Evolutionary conservation across 2,329 filamentous ascomycete species (phyloP).

Genomic region (Fusarium concolor): DNA sequence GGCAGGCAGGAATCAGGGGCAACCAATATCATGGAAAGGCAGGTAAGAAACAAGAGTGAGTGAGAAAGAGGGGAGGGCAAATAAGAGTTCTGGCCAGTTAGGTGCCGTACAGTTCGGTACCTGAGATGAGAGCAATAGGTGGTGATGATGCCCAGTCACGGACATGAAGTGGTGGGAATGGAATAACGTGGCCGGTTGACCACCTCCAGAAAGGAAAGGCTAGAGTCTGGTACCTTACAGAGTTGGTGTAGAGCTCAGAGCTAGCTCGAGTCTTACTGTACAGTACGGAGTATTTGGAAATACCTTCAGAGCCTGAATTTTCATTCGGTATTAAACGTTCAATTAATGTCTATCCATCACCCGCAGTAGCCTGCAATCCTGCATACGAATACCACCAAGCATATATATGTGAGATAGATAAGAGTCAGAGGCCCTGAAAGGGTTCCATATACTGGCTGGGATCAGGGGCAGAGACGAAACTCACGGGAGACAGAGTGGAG

Average conservation of each 20-base stretch:
- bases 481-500: conserved; percentile 20
- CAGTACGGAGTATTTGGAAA: background rate
- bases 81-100: conserved; percentile 2
- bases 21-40: background rate
- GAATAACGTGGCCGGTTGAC: conserved; percentile 30
- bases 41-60: conserved; percentile 18
- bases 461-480: conserved; percentile 39
- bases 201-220: background rate
- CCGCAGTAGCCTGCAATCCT: background rate
- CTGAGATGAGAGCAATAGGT: conserved; percentile 16
- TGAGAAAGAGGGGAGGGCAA: conserved; percentile 4
- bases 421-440: conserved; percentile 21
- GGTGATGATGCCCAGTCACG: conserved; percentile 19
- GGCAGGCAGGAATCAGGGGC: background rate
- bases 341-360: background rate
- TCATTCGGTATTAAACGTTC: background rate
- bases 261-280: conserved; percentile 7
- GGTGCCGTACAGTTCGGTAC: conserved; percentile 16
- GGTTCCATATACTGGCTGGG: conserved; percentile 14
- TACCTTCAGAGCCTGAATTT: conserved; percentile 5
- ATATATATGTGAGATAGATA: conserved; percentile 21
- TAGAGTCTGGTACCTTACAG: conserved; percentile 2
- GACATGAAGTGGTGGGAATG: conserved; percentile 9
- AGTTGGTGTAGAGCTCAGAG: conserved; percentile 18
- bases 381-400: background rate